A percentile compares a stretch with the other conserved stretches of the same genome.
Conservation (phyloP, 2,329 filamentous ascomycete species). For the Gremmenia infestans region DNA sequence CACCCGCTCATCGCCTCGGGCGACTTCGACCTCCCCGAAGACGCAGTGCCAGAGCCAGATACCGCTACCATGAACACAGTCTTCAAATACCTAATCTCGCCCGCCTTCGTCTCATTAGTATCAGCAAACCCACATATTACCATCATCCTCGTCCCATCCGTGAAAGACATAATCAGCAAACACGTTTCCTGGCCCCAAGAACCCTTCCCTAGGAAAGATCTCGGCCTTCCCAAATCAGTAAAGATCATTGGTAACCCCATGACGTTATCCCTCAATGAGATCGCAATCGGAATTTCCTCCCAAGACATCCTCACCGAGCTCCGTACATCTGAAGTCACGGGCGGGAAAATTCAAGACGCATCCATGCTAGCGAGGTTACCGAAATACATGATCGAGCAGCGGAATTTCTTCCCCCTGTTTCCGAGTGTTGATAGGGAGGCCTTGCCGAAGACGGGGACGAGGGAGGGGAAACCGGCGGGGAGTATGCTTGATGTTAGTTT, state of each 20-base stretch:
- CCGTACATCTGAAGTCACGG: conserved; percentile 64
- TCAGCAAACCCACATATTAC: conserved; percentile 70
- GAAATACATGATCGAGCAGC: conserved; percentile 77
- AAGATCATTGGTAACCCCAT: conserved; percentile 86
- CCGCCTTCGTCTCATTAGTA: conserved; percentile 65
- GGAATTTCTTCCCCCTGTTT: conserved; percentile 87
- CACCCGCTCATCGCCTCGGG: conserved; percentile 81
- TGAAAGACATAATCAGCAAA: conserved; percentile 75
- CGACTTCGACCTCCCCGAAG: conserved; percentile 70
- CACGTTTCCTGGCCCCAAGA: conserved; percentile 86
- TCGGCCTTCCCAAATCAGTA: conserved; percentile 73
- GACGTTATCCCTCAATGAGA: conserved; percentile 83
- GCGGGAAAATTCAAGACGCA: conserved; percentile 46
- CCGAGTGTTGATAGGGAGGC: conserved; percentile 68
- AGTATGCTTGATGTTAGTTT: conserved; percentile 79
- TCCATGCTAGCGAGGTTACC: conserved; percentile 55
- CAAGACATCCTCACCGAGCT: conserved; percentile 84
- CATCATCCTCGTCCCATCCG: conserved; percentile 77
- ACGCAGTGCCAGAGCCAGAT: conserved; percentile 65
- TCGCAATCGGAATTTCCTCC: conserved; percentile 72
- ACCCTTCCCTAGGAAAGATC: conserved; percentile 61
- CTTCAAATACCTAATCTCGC: conserved; percentile 75
- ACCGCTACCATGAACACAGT: conserved; percentile 74
- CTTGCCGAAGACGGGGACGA: conserved; percentile 60
- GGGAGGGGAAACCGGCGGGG: conserved; percentile 59